Conservation (phyloP, 2,329 filamentous ascomycete species). For the Coniochaeta ligniaria region DNA sequence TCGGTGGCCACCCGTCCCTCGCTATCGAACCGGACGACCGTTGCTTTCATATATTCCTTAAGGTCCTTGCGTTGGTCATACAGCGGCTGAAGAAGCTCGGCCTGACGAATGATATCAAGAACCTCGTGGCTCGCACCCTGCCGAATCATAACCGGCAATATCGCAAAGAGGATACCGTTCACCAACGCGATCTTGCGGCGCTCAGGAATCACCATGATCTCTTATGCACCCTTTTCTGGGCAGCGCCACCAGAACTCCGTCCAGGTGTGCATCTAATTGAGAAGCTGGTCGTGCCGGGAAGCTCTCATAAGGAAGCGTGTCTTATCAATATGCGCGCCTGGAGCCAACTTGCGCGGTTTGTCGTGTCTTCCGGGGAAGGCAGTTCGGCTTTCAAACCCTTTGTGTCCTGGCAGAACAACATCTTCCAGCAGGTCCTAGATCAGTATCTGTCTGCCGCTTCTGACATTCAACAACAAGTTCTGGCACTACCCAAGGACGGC, state of each 20-base stretch:
- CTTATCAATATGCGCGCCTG: constrained; percentile 57
- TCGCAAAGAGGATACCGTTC: constrained; percentile 53
- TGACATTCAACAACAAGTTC: constrained; percentile 49
- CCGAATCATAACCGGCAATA: constrained; percentile 61
- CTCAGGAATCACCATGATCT: constrained; percentile 64
- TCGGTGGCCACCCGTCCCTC: constrained; percentile 38
- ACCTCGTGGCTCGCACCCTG: constrained; percentile 52
- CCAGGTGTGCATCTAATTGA: constrained; percentile 48
- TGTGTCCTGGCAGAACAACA: constrained; percentile 46
- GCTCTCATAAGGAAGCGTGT: constrained; percentile 60
- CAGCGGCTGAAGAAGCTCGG: constrained; percentile 39
- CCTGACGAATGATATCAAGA: constrained; percentile 49
- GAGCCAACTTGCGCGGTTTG: constrained; percentile 53
- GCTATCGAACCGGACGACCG: constrained; percentile 46
- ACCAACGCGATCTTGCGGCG: constrained; percentile 54
- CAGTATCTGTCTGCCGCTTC: constrained; percentile 50
- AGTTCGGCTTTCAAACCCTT: constrained; percentile 39
- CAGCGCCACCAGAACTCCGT: constrained; percentile 45
- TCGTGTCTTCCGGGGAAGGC: constrained; percentile 38
- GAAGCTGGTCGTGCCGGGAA: constrained; percentile 49
- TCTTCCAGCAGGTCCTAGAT: constrained; percentile 49
- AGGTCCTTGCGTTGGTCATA: constrained; percentile 53
- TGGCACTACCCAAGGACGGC: constrained; percentile 38
- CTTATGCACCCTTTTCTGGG: constrained; percentile 60
- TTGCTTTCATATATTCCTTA: constrained; percentile 63